Conservation (phyloP, 2,329 filamentous ascomycete genomes). For the Cladosporium sp. region DNA sequence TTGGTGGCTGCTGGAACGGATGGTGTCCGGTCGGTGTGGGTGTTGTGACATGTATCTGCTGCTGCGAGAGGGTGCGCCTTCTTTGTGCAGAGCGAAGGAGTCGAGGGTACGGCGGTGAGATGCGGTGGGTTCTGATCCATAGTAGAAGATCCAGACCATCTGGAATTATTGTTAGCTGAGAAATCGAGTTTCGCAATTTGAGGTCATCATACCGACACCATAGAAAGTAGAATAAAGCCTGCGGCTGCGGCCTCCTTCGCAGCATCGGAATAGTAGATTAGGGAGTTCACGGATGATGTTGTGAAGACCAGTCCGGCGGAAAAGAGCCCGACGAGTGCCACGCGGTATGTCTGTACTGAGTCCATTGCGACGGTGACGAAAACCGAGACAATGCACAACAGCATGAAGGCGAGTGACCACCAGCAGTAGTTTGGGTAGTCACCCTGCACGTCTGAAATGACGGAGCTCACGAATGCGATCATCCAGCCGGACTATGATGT, state of each 20-base stretch:
- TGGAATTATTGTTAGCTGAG: constrained; percentile 43
- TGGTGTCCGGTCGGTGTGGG: constrained; percentile 81
- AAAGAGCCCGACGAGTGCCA: constrained; percentile 88
- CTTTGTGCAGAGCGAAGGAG: constrained; percentile 92
- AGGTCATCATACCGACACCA: constrained; percentile 72
- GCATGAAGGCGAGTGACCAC: constrained; percentile 86
- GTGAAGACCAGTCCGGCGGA: constrained; percentile 80
- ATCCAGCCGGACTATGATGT: constrained; percentile 80
- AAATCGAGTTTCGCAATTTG: background rate
- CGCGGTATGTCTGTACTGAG: constrained; percentile 82
- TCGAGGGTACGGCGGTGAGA: constrained; percentile 88
- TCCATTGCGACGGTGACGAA: constrained; percentile 82
- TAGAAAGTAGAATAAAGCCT: constrained; percentile 90
- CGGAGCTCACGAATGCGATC: constrained; percentile 83
- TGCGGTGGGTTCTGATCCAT: constrained; percentile 86
- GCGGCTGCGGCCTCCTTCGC: constrained; percentile 80
- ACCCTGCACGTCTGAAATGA: constrained; percentile 64
- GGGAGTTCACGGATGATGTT: constrained; percentile 79
- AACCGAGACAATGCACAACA: constrained; percentile 78
- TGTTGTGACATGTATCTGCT: constrained; percentile 68
- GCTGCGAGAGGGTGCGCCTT: constrained; percentile 63
- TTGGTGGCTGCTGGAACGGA: constrained; percentile 62
- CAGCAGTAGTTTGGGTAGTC: constrained; percentile 83
- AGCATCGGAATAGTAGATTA: constrained; percentile 74
- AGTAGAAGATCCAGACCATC: constrained; percentile 99